phyloP scores from a whole-genome alignment of 768 basidiomycete genomes.

The Rhizopogon vinicolor region DNA sequence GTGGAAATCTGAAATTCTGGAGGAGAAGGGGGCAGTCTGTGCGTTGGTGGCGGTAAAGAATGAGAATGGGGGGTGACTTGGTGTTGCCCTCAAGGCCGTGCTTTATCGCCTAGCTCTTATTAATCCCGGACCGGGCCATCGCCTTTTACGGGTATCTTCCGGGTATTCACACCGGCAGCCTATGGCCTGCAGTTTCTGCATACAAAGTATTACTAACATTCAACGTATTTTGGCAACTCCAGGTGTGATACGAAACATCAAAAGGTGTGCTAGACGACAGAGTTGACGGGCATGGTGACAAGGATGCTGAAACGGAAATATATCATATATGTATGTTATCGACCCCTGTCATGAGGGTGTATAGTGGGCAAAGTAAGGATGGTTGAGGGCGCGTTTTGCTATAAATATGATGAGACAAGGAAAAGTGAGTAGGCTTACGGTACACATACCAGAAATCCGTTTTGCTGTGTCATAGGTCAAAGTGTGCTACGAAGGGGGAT shows the following conservation, averaged over 20 bases:
- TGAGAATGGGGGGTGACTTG: slow-evolving; percentile 17
- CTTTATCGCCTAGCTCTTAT: slow-evolving; percentile 22
- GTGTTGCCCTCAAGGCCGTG: slow-evolving; percentile 29
- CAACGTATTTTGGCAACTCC: slow-evolving; percentile 16
- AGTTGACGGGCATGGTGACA: background rate
- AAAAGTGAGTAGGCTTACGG: background rate
- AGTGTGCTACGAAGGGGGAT: slow-evolving; percentile 40
- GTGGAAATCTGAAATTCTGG: slow-evolving; percentile 1
- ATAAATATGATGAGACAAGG: slow-evolving; percentile 1
- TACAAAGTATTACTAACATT: slow-evolving; percentile 19
- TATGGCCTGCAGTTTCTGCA: background rate
- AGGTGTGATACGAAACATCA: background rate
- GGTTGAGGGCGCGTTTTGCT: slow-evolving; percentile 56
- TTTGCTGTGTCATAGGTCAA: slow-evolving; percentile 87
- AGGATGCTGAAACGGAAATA: background rate
- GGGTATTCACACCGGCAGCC: background rate
- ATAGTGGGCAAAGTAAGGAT: slow-evolving; percentile 52
- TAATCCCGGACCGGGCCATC: slow-evolving; percentile 12
- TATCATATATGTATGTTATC: slow-evolving; percentile 1
- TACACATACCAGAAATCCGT: slow-evolving; percentile 78
- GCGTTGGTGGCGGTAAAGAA: slow-evolving; percentile 9
- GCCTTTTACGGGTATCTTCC: slow-evolving; percentile 18
- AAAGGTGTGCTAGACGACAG: background rate
- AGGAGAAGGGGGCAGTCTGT: background rate
- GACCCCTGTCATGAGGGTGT: slow-evolving; percentile 17